Percentiles rank a stretch among this genome's conserved stretches.
Evolutionary conservation across 371 early-diverging fungal genomes (phyloP).

Genomic region (Haplosporangium sp.): DNA sequence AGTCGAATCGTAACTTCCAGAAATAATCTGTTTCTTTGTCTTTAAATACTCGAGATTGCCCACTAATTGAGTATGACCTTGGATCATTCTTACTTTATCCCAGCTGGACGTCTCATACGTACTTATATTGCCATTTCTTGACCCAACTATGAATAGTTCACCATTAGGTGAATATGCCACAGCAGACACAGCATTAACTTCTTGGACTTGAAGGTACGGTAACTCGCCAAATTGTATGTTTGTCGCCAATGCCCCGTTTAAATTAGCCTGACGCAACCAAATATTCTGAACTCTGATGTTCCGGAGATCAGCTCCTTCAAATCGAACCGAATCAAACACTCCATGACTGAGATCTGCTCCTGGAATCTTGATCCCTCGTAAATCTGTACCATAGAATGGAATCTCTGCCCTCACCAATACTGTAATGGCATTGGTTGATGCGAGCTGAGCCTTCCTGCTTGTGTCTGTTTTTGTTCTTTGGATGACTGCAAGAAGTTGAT

Average conservation of each 20-base stretch:
- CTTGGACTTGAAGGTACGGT: background rate
- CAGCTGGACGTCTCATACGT: too few species aligned
- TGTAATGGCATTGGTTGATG: too few species aligned
- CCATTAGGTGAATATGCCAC: slow-evolving; percentile 11
- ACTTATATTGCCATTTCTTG: background rate
- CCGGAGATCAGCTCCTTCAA: background rate
- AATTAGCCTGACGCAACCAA: background rate
- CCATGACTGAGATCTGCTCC: background rate
- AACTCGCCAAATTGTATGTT: background rate
- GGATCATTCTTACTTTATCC: background rate
- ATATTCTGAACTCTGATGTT: background rate
- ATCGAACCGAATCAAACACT: background rate
- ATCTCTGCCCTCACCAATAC: too few species aligned
- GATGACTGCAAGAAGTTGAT: background rate
- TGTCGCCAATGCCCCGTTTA: background rate
- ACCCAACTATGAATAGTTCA: background rate
- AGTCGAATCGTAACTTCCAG: too few species aligned
- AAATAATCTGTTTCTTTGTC: too few species aligned
- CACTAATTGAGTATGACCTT: background rate
- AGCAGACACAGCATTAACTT: background rate
- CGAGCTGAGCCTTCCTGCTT: too few species aligned
- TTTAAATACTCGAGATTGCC: too few species aligned
- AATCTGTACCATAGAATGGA: background rate
- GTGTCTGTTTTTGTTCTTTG: too few species aligned
- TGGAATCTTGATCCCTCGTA: slow-evolving; percentile 2